These are phyloP conservation scores for Phialocephala subalpina DNA, from an alignment of 2,329 filamentous ascomycete genomes.

Conservation along the genomic window DNA sequence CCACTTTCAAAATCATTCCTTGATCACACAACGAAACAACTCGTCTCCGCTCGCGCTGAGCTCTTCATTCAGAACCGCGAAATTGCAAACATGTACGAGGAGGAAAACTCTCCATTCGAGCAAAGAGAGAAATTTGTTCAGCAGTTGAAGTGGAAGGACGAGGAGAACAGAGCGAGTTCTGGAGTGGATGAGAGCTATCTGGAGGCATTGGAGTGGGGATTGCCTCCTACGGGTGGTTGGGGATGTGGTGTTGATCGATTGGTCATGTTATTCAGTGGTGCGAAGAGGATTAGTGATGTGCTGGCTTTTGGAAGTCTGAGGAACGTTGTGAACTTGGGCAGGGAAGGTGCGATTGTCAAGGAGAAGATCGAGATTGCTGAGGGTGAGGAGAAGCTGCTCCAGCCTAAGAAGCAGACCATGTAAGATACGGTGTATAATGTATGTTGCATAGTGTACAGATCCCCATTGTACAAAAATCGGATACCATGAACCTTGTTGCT, in stretches of 20 bases:
- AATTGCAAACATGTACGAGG: constrained; percentile 96
- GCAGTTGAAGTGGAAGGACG: constrained; percentile 54
- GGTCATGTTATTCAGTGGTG: constrained; percentile 87
- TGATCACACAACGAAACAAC: constrained; percentile 75
- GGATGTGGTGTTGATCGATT: constrained; percentile 91
- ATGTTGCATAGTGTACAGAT: background rate
- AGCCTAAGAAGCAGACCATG: background rate
- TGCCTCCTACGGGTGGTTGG: constrained; percentile 98
- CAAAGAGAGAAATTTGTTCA: constrained; percentile 84
- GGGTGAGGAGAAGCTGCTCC: background rate
- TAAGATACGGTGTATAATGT: background rate
- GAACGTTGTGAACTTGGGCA: constrained; percentile 63
- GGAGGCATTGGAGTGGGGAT: constrained; percentile 82
- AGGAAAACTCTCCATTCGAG: constrained; percentile 91
- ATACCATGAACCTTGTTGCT: background rate
- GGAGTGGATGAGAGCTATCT: constrained; percentile 75
- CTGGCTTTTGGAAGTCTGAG: constrained; percentile 87
- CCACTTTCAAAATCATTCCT: constrained; percentile 88
- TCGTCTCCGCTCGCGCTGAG: constrained; percentile 83
- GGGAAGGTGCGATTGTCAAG: background rate
- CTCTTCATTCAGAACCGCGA: constrained; percentile 84
- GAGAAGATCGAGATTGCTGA: constrained; percentile 4
- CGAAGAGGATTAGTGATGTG: constrained; percentile 83
- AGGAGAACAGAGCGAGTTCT: constrained; percentile 40
- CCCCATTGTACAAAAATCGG: background rate